Evolutionary conservation across 78 protist genomes (phyloP).

Genomic region (Neovahlkampfia damariscottae): DNA sequence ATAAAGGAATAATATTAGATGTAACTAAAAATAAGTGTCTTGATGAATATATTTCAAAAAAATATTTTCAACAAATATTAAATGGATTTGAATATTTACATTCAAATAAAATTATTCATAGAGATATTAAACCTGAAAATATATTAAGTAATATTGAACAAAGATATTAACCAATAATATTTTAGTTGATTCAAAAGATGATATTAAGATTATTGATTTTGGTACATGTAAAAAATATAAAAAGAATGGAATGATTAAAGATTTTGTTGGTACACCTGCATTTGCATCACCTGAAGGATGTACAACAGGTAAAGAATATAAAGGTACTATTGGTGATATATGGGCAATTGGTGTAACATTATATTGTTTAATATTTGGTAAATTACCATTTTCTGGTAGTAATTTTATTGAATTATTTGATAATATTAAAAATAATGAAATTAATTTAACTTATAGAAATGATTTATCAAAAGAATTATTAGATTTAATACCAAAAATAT

Average conservation of each 20-base stretch:
- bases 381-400: conserved; percentile 31
- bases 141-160: conserved; percentile 16
- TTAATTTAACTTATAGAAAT: no score
- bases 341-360: conserved; percentile 59
- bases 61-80: conserved; percentile 1
- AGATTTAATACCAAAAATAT: no score
- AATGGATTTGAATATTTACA: conserved; percentile 78
- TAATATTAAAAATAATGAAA: no score
- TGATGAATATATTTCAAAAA: not conserved
- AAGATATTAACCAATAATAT: no score
- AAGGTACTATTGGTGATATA: conserved; percentile 16
- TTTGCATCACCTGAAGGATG: conserved; percentile 20
- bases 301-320: not conserved
- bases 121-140: conserved; percentile 38
- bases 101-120: conserved; percentile 30
- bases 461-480: no score
- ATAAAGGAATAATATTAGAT: not conserved
- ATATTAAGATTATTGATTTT: conserved; percentile 44
- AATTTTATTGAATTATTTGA: no score
- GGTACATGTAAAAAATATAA: conserved; percentile 38
- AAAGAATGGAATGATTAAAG: not conserved
- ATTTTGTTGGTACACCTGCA: conserved; percentile 23
- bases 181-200: no score
- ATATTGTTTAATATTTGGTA: conserved; percentile 13
- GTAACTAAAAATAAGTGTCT: not conserved